Evolutionary conservation across 1,139 yeast genomes (phyloP).

Genomic region (Debaryomyces nepalensis): DNA sequence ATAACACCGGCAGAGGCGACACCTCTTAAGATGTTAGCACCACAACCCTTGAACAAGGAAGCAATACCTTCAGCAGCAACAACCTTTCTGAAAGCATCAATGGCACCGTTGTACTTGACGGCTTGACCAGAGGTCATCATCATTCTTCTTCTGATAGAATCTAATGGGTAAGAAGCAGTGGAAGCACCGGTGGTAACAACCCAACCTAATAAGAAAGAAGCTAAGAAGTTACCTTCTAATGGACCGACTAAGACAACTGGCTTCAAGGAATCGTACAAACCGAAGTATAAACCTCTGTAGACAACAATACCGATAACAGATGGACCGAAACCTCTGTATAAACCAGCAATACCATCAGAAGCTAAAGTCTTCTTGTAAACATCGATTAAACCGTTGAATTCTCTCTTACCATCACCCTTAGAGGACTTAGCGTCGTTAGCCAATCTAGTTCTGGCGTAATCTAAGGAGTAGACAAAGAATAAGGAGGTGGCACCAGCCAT

Average conservation of each 20-base stretch:
- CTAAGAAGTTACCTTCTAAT: constrained; percentile 58
- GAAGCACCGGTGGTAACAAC: constrained; percentile 60
- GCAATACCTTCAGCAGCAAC: constrained; percentile 57
- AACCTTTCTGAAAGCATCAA: constrained; percentile 53
- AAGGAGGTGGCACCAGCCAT: constrained; percentile 59
- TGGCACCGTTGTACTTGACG: constrained; percentile 56
- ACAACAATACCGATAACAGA: constrained; percentile 57
- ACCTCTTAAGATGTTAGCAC: constrained; percentile 63
- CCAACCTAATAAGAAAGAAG: constrained; percentile 61
- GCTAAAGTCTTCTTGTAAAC: constrained; percentile 59
- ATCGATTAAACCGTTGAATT: constrained; percentile 59
- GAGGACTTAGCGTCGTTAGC: constrained; percentile 59
- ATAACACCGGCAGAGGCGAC: constrained; percentile 62
- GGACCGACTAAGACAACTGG: constrained; percentile 60
- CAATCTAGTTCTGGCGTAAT: constrained; percentile 60
- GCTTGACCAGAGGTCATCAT: constrained; percentile 63
- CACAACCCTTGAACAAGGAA: constrained; percentile 59
- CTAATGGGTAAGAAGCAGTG: constrained; percentile 60
- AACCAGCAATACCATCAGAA: constrained; percentile 60
- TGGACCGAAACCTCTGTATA: constrained; percentile 63
- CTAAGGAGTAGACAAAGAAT: constrained; percentile 59
- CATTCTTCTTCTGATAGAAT: constrained; percentile 61
- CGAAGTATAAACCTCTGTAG: constrained; percentile 61
- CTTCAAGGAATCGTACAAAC: constrained; percentile 58
- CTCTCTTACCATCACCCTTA: constrained; percentile 52